Evolutionary conservation across 1,284 basidiomycete species (phyloP).

Genomic region (Abortiporus biennis): DNA sequence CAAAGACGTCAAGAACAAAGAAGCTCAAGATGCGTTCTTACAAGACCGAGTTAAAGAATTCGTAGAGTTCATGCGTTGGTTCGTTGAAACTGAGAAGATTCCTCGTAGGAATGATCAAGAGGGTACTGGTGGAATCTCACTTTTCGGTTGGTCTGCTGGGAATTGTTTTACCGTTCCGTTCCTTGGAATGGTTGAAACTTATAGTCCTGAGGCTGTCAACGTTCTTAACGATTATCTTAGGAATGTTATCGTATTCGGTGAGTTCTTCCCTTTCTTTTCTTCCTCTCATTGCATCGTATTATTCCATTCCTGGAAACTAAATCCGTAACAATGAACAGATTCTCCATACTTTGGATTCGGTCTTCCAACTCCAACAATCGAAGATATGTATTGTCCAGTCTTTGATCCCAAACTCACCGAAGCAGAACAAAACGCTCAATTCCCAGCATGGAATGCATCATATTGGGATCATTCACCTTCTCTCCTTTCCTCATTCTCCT

Average conservation of each 20-base stretch:
- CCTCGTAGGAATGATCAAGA: not conserved
- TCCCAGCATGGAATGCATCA: conserved; percentile 1
- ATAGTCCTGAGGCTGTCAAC: not conserved
- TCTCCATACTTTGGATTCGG: too few species aligned
- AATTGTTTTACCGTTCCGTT: not conserved
- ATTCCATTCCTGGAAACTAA: too few species aligned
- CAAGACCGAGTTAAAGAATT: conserved; percentile 2
- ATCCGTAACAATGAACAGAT: too few species aligned
- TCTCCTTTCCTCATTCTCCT: not conserved
- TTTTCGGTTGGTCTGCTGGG: conserved; percentile 5
- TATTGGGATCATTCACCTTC: not conserved
- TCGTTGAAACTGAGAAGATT: conserved; percentile 2
- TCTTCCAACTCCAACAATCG: too few species aligned
- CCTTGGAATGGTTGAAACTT: not conserved
- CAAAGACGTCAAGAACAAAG: not conserved
- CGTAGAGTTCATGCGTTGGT: not conserved
- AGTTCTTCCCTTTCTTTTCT: too few species aligned
- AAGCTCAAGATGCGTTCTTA: not conserved
- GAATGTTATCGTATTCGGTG: conserved; percentile 1
- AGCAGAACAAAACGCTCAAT: not conserved
- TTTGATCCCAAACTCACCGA: not conserved
- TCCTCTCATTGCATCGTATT: too few species aligned
- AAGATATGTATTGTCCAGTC: too few species aligned
- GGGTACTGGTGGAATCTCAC: not conserved
- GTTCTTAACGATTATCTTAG: not conserved